Evolutionary conservation across 1,284 basidiomycete species (phyloP).

Genomic region (Ganoderma sp.): DNA sequence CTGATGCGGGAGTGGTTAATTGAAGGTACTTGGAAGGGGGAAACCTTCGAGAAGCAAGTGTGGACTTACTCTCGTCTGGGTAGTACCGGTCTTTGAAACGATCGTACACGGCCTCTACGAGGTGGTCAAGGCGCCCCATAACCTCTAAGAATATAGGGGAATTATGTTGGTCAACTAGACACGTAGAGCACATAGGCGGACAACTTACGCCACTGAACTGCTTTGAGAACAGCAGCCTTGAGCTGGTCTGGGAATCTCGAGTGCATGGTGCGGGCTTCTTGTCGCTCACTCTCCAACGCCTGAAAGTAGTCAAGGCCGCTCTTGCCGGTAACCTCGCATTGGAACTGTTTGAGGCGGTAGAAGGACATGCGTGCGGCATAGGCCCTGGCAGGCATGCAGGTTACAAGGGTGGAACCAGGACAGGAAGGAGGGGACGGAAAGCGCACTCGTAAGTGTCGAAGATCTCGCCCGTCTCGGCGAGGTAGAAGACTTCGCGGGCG

Average conservation of each 20-base stretch:
- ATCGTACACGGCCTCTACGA: slow-evolving; percentile 94
- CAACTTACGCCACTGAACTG: slow-evolving; percentile 93
- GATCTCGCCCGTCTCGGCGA: slow-evolving; percentile 92
- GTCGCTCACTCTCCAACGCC: slow-evolving; percentile 89
- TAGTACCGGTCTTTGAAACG: slow-evolving; percentile 97
- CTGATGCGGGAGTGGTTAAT: neutral
- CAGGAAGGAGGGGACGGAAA: slow-evolving; percentile 36
- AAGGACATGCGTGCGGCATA: slow-evolving; percentile 93
- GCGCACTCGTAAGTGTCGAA: slow-evolving; percentile 91
- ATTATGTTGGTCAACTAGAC: slow-evolving; percentile 19
- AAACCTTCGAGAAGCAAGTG: slow-evolving; percentile 12
- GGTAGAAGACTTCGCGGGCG: slow-evolving; percentile 83
- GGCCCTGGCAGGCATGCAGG: slow-evolving; percentile 57
- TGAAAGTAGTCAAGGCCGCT: slow-evolving; percentile 93
- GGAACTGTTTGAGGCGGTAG: slow-evolving; percentile 92
- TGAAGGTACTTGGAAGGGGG: neutral
- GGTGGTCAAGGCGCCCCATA: slow-evolving; percentile 91
- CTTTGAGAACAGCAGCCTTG: slow-evolving; percentile 88
- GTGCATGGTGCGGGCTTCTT: slow-evolving; percentile 88
- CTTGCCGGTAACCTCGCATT: slow-evolving; percentile 95
- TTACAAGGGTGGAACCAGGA: slow-evolving; percentile 27
- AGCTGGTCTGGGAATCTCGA: slow-evolving; percentile 91
- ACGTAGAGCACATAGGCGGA: slow-evolving; percentile 30
- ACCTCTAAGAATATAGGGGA: slow-evolving; percentile 67
- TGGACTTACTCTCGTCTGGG: slow-evolving; percentile 80